phyloP scores from a whole-genome alignment of 2,329 filamentous ascomycete species.

The Chaetomium sp. region DNA sequence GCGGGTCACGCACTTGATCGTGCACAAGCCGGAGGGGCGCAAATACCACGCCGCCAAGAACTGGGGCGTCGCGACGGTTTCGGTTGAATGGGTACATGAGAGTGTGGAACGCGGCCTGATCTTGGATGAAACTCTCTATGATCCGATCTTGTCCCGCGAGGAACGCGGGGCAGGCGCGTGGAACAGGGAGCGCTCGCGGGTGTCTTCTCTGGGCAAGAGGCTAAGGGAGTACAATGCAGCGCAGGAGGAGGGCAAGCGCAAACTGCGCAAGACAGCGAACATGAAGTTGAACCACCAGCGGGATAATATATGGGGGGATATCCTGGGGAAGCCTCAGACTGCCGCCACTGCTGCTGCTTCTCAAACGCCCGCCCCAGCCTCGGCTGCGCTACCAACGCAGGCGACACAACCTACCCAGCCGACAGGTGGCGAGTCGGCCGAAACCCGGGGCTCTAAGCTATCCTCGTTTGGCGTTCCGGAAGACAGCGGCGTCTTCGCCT shows the following conservation, averaged over 20 bases:
- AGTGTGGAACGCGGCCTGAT: conserved; percentile 83
- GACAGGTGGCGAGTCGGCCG: conserved; percentile 11
- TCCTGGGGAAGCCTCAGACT: conserved; percentile 51
- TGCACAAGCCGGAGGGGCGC: conserved; percentile 68
- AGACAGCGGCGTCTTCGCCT: conserved; percentile 43
- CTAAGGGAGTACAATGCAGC: conserved; percentile 43
- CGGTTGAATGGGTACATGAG: conserved; percentile 77
- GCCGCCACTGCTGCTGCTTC: conserved; percentile 22
- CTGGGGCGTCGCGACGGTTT: conserved; percentile 77
- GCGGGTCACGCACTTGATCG: conserved; percentile 80
- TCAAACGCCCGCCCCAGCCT: background rate
- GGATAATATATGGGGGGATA: conserved; percentile 84
- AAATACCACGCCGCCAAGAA: conserved; percentile 84
- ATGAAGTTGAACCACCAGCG: conserved; percentile 74
- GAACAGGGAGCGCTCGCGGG: conserved; percentile 48
- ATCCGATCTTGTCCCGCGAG: conserved; percentile 62
- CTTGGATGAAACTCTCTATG: conserved; percentile 77
- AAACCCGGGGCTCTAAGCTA: conserved; percentile 22
- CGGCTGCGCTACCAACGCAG: background rate
- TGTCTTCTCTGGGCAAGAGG: conserved; percentile 52
- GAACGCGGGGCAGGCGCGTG: conserved; percentile 74
- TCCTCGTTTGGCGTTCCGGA: conserved; percentile 24
- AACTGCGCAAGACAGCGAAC: conserved; percentile 81
- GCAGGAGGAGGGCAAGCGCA: conserved; percentile 59
- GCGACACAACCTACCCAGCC: background rate